Percentiles rank a stretch among this genome's conserved stretches.
phyloP scores from a whole-genome alignment of 257 asterid species.

The Voacanga thouarsii region DNA sequence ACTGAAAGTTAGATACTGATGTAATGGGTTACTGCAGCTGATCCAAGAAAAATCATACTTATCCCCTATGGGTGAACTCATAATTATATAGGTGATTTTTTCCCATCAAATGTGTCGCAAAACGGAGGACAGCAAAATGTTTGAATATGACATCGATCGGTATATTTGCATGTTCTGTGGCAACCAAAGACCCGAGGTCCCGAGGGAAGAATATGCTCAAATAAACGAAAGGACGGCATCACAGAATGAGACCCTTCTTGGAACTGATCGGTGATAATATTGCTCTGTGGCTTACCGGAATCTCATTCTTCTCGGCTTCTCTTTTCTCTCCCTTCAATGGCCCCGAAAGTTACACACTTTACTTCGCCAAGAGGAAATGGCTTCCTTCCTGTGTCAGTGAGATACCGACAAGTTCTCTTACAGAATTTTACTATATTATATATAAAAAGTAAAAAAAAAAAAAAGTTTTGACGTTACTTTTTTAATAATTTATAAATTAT shows the following conservation, averaged over 20 bases:
- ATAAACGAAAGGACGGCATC: not conserved
- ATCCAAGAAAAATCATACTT: not conserved
- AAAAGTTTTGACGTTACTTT: too few species aligned
- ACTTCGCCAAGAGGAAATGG: too few species aligned
- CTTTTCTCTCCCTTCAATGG: not conserved
- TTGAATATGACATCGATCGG: not conserved
- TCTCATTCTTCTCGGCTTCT: not conserved
- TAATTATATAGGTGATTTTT: not conserved
- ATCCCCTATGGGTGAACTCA: not conserved
- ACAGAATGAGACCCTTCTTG: not conserved
- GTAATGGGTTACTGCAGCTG: too few species aligned
- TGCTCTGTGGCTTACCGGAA: not conserved
- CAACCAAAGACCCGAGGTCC: not conserved
- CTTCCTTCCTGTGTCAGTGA: not conserved
- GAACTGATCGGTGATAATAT: not conserved
- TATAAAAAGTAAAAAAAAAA: too few species aligned
- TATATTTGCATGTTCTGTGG: slow-evolving; percentile 29
- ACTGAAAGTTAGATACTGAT: too few species aligned
- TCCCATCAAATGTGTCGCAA: slow-evolving; percentile 7
- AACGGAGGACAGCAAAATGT: slow-evolving; percentile 2
- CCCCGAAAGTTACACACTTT: too few species aligned
- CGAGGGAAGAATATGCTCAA: too few species aligned
- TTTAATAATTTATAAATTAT: too few species aligned
- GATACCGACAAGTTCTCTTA: not conserved
- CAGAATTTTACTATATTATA: too few species aligned